A percentile compares a stretch with the other conserved stretches of the same genome.
Evolutionary conservation across 2,329 filamentous ascomycete species (phyloP).

Genomic region (Epichloe elymi): DNA sequence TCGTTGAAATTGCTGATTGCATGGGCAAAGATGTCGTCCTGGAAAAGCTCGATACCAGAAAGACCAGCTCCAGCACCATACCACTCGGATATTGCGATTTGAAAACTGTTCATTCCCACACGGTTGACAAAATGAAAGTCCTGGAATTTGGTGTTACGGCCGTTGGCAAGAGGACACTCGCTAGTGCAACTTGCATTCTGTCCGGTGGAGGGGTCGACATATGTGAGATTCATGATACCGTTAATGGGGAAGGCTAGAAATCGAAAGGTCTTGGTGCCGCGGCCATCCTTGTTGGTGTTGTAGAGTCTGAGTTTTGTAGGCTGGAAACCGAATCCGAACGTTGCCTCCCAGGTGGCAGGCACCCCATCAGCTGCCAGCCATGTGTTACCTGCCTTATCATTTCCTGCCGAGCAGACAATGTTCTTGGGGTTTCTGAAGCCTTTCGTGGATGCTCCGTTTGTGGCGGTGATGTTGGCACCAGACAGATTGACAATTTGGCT

Average conservation of each 20-base stretch:
- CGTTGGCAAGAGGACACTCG: constrained; percentile 69
- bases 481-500: constrained; percentile 74
- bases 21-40: constrained; percentile 74
- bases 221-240: constrained; percentile 94
- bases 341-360: constrained; percentile 70
- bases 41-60: constrained; percentile 73
- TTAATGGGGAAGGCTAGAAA: constrained; percentile 75
- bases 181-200: constrained; percentile 61
- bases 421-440: constrained; percentile 67
- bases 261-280: constrained; percentile 78
- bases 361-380: constrained; percentile 66
- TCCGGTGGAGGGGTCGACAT: constrained; percentile 61
- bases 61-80: constrained; percentile 79
- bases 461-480: constrained; percentile 59
- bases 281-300: constrained; percentile 74
- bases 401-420: constrained; percentile 61
- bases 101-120: constrained; percentile 79
- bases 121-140: constrained; percentile 85
- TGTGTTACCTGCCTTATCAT: constrained; percentile 59
- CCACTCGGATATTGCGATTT: constrained; percentile 74
- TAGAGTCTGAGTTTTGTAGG: constrained; percentile 79
- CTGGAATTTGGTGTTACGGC: constrained; percentile 54
- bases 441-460: constrained; percentile 43
- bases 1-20: constrained; percentile 83
- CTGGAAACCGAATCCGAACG: constrained; percentile 70